These are phyloP conservation scores for Malus hybrid DNA, from an alignment of 331 rosid genomes.

Conservation along the genomic window DNA sequence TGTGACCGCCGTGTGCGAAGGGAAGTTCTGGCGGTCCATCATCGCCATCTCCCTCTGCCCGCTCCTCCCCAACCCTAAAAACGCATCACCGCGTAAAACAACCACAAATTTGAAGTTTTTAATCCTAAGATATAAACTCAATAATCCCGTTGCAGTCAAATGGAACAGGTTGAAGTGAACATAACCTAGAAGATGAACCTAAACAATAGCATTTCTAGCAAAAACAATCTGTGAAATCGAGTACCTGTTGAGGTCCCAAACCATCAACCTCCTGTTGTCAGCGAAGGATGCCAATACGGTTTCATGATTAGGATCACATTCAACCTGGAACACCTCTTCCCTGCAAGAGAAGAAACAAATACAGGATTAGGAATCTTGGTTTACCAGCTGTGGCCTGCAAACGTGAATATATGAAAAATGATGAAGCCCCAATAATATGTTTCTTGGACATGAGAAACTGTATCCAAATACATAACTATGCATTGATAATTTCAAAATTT, in stretches of 20 bases:
- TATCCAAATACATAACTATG: not conserved
- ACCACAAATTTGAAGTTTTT: not conserved
- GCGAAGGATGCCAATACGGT: constrained; percentile 76
- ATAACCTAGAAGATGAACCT: not conserved
- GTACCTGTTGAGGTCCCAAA: constrained; percentile 94
- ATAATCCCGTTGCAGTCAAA: not conserved
- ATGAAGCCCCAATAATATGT: not conserved
- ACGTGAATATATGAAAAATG: not conserved
- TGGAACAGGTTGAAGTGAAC: not conserved
- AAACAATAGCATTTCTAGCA: constrained; percentile 1
- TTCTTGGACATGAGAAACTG: not conserved
- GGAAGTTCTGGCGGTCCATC: constrained; percentile 87
- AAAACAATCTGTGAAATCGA: not conserved
- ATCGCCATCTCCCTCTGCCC: constrained; percentile 66
- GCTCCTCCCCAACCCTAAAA: constrained; percentile 70
- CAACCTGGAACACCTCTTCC: constrained; percentile 94
- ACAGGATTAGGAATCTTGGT: not conserved
- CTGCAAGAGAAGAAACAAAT: constrained; percentile 25
- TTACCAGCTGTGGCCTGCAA: not conserved
- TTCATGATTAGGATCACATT: constrained; percentile 96
- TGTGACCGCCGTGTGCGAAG: constrained; percentile 82
- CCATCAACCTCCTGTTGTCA: constrained; percentile 80
- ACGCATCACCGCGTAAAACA: not conserved
- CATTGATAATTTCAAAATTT: not conserved
- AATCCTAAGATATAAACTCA: not conserved